Percentiles rank a stretch among this genome's conserved stretches.
phyloP scores from a whole-genome alignment of 257 asterid species.

The Petunia secreta region DNA sequence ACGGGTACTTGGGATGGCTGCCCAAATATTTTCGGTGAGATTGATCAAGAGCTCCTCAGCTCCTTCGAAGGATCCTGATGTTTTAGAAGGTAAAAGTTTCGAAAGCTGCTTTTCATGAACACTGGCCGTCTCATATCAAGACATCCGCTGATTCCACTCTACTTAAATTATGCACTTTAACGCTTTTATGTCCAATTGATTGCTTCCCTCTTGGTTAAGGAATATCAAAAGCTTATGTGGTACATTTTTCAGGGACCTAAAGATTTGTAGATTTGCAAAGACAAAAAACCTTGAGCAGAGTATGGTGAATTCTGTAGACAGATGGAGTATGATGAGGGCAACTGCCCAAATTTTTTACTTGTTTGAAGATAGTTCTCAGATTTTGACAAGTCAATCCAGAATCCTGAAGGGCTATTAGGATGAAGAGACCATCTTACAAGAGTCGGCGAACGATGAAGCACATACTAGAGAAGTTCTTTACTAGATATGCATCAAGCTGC shows the following conservation, averaged over 20 bases:
- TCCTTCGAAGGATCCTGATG: constrained; percentile 54
- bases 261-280: constrained; percentile 12
- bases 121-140: not conserved
- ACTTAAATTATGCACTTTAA: not conserved
- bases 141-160: not conserved
- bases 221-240: constrained; percentile 18
- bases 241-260: constrained; percentile 24
- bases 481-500: constrained; percentile 23
- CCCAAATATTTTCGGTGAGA: constrained; percentile 75
- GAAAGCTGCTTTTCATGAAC: not conserved
- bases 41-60: constrained; percentile 50
- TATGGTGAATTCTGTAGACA: not conserved
- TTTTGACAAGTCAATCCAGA: constrained; percentile 26
- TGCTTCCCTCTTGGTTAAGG: not conserved
- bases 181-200: not conserved
- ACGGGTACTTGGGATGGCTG: constrained; percentile 71
- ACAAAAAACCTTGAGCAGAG: constrained; percentile 12
- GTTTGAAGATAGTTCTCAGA: constrained; percentile 20
- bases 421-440: constrained; percentile 6
- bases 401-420: constrained; percentile 5
- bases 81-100: constrained; percentile 37
- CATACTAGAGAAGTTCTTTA: constrained; percentile 2
- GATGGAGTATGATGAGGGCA: constrained; percentile 13
- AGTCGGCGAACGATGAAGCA: constrained; percentile 10
- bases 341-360: constrained; percentile 5